Percentiles rank a stretch among this genome's conserved stretches.
Evolutionary conservation across 176 grass and related monocot species (phyloP).

Genomic region (Avena insularis): DNA sequence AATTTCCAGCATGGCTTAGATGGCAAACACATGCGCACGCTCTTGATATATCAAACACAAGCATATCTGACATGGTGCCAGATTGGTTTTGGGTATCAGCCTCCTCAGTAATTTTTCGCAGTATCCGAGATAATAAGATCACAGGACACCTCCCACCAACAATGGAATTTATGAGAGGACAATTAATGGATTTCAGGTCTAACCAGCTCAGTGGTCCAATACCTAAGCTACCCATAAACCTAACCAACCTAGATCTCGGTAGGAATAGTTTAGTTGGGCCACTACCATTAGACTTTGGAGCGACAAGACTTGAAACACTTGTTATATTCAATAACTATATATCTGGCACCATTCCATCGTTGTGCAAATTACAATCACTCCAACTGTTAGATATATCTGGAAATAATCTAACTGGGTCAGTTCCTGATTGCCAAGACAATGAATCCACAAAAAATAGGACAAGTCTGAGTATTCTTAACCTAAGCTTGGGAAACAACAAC

Average conservation of each 20-base stretch:
- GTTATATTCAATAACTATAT: slow-evolving; percentile 6
- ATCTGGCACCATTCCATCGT: slow-evolving; percentile 42
- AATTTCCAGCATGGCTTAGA: slow-evolving; percentile 46
- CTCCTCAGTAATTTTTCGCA: background rate
- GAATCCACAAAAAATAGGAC: background rate
- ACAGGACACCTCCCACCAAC: background rate
- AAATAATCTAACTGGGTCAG: slow-evolving; percentile 10
- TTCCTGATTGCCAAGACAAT: slow-evolving; percentile 10
- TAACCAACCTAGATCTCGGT: slow-evolving; percentile 3
- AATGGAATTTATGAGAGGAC: slow-evolving; percentile 16
- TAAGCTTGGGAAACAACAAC: slow-evolving; percentile 32
- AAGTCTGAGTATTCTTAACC: background rate
- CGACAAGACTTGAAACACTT: background rate
- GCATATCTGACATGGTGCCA: slow-evolving; percentile 31
- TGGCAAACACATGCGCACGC: background rate
- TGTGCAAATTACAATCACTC: slow-evolving; percentile 14
- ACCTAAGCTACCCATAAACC: slow-evolving; percentile 25
- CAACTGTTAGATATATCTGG: background rate
- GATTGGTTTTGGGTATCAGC: slow-evolving; percentile 45
- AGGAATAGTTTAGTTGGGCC: slow-evolving; percentile 43
- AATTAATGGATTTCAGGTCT: slow-evolving; percentile 1
- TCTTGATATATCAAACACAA: slow-evolving; percentile 43
- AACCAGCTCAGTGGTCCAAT: slow-evolving; percentile 45
- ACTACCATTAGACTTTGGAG: slow-evolving; percentile 18
- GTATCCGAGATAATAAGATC: slow-evolving; percentile 44